phyloP scores from a whole-genome alignment of 208 protist genomes.

The Eutreptiella sp. region DNA sequence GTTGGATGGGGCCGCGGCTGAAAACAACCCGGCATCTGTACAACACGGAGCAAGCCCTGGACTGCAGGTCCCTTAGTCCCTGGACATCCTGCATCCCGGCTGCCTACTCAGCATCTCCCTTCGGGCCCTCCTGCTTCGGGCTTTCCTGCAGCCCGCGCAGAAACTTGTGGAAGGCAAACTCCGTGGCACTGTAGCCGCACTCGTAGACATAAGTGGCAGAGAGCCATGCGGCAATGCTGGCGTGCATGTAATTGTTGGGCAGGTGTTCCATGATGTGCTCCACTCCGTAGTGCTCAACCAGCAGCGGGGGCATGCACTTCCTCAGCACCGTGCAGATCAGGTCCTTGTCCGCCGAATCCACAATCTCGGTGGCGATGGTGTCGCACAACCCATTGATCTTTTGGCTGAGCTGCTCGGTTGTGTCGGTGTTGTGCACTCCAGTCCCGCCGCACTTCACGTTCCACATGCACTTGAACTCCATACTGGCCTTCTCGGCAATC shows the following conservation, averaged over 20 bases:
- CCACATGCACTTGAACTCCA: slow-evolving; percentile 44
- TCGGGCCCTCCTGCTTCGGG: too few relatives aligned
- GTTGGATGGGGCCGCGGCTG: too few relatives aligned
- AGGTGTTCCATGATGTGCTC: slow-evolving; percentile 45
- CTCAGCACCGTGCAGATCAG: slow-evolving; percentile 23
- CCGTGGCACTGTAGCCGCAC: slow-evolving; percentile 30
- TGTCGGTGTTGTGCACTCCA: slow-evolving; percentile 9
- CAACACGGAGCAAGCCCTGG: too few relatives aligned
- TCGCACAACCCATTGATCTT: slow-evolving; percentile 53
- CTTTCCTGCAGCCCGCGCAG: slow-evolving; percentile 5
- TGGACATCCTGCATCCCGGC: too few relatives aligned
- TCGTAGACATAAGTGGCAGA: slow-evolving; percentile 53
- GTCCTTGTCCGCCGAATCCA: slow-evolving; percentile 31
- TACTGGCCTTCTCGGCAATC: slow-evolving; percentile 45
- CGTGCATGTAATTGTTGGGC: slow-evolving; percentile 50
- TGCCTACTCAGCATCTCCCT: too few relatives aligned
- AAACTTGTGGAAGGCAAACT: slow-evolving; percentile 45
- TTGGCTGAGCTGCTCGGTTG: slow-evolving; percentile 37
- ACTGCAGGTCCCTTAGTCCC: too few relatives aligned
- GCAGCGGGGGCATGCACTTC: slow-evolving; percentile 17
- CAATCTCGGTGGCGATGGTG: slow-evolving; percentile 29
- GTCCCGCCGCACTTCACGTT: slow-evolving; percentile 18
- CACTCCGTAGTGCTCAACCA: slow-evolving; percentile 37
- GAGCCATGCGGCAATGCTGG: slow-evolving; percentile 51
- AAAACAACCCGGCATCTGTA: too few relatives aligned